Conservation (phyloP, 148 eudicot species). For the Dysphania ambrosioides region DNA sequence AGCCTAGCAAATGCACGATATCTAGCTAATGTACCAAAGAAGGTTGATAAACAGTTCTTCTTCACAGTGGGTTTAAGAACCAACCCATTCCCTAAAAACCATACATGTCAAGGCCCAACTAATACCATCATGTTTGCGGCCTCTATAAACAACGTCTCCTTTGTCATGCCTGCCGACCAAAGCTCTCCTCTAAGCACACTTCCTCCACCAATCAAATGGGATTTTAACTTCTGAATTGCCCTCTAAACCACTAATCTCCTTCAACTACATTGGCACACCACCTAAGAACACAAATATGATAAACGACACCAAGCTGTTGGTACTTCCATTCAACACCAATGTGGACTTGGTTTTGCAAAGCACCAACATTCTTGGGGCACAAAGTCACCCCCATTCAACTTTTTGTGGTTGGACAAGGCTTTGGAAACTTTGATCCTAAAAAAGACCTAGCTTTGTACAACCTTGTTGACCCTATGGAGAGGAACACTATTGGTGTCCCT, state of each 20-base stretch:
- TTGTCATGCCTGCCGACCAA: slow-evolving; percentile 41
- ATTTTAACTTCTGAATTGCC: slow-evolving; percentile 37
- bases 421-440: slow-evolving; percentile 50
- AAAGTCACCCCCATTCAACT: slow-evolving; percentile 54
- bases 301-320: slow-evolving; percentile 36
- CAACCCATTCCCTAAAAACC: slow-evolving; percentile 37
- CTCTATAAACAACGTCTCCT: slow-evolving; percentile 42
- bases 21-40: slow-evolving; percentile 47
- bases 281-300: slow-evolving; percentile 42
- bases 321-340: slow-evolving; percentile 38
- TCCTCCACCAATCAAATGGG: slow-evolving; percentile 18
- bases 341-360: slow-evolving; percentile 42
- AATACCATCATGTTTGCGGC: slow-evolving; percentile 44
- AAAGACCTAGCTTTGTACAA: slow-evolving; percentile 46
- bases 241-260: slow-evolving; percentile 24
- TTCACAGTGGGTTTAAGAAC: slow-evolving; percentile 52
- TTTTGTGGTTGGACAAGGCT: slow-evolving; percentile 53
- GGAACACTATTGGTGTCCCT: slow-evolving; percentile 57
- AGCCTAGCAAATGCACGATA: slow-evolving; percentile 40
- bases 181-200: slow-evolving; percentile 44
- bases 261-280: slow-evolving; percentile 46
- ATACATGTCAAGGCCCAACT: slow-evolving; percentile 42
- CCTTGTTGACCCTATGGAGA: slow-evolving; percentile 50
- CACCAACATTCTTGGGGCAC: slow-evolving; percentile 42
- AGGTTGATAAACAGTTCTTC: slow-evolving; percentile 35